Conservation (phyloP, 345 rosid species). For the Brassica rapa region DNA sequence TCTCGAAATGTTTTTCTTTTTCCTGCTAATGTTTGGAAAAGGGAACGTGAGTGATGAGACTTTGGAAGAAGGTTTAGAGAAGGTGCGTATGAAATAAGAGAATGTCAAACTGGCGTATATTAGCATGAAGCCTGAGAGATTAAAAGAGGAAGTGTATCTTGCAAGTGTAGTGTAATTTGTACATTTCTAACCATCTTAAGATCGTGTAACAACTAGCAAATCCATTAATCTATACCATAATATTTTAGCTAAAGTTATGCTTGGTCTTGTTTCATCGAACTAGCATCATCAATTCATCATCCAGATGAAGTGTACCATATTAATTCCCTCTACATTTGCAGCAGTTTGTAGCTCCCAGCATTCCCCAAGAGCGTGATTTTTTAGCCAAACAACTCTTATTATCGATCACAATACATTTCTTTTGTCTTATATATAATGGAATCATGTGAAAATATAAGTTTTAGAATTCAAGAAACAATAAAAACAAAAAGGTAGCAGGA, state of each 20-base stretch:
- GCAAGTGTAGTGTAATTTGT: background rate
- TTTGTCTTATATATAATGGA: slow-evolving; percentile 17
- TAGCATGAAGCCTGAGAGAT: slow-evolving; percentile 46
- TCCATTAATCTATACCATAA: background rate
- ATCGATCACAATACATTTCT: background rate
- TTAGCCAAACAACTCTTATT: background rate
- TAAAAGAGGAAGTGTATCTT: slow-evolving; percentile 30
- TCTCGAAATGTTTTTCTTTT: background rate
- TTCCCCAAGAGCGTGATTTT: background rate
- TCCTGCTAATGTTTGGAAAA: background rate
- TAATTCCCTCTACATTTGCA: background rate
- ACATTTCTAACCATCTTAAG: background rate
- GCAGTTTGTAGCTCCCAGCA: background rate
- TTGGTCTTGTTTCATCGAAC: background rate
- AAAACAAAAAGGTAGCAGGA: background rate
- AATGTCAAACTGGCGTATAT: slow-evolving; percentile 52
- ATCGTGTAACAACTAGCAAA: background rate
- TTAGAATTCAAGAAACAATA: background rate
- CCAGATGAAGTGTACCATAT: background rate
- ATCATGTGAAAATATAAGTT: background rate
- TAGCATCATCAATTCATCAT: background rate
- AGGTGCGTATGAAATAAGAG: slow-evolving; percentile 28
- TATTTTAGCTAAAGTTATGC: background rate
- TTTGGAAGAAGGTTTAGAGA: background rate
- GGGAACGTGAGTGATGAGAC: background rate